Percentiles rank a stretch among this genome's conserved stretches.
Evolutionary conservation across 192 early-diverging fungal species (phyloP).

Genomic region (Irineochytrium annulatum): DNA sequence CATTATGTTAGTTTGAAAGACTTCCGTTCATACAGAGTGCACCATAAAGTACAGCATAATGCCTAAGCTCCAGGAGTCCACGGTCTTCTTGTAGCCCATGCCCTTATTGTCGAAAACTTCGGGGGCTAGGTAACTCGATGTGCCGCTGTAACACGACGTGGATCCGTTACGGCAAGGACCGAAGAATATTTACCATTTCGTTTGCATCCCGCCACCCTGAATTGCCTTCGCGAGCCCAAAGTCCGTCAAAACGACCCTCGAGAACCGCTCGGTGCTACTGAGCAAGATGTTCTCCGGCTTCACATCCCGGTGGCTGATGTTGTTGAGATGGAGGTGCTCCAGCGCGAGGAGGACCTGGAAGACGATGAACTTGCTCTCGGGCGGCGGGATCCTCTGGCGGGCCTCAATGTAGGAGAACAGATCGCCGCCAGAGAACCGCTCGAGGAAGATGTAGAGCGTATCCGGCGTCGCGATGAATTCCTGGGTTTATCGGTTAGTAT

Average conservation of each 20-base stretch:
- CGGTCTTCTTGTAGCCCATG: constrained; percentile 31
- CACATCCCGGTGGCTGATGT: background rate
- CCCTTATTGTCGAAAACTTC: constrained; percentile 20
- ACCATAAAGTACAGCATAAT: constrained; percentile 83
- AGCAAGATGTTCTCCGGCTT: constrained; percentile 4
- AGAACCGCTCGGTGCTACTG: background rate
- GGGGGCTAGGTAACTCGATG: constrained; percentile 40
- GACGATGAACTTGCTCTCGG: background rate
- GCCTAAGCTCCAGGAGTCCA: constrained; percentile 85
- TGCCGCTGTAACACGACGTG: background rate
- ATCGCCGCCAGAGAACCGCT: background rate
- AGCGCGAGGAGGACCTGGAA: background rate
- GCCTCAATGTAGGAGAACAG: background rate
- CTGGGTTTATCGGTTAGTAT: background rate
- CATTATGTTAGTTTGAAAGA: background rate
- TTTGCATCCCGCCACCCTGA: background rate
- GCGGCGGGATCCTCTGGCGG: background rate
- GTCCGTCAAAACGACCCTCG: background rate
- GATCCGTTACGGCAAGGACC: background rate
- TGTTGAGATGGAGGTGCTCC: background rate
- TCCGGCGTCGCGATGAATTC: background rate
- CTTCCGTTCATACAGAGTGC: background rate
- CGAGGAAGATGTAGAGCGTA: background rate
- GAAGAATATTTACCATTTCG: background rate
- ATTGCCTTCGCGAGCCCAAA: background rate